Base-by-base conservation (phyloP, 495 filamentous ascomycete genomes). In the Penicillium arizonense region DNA sequence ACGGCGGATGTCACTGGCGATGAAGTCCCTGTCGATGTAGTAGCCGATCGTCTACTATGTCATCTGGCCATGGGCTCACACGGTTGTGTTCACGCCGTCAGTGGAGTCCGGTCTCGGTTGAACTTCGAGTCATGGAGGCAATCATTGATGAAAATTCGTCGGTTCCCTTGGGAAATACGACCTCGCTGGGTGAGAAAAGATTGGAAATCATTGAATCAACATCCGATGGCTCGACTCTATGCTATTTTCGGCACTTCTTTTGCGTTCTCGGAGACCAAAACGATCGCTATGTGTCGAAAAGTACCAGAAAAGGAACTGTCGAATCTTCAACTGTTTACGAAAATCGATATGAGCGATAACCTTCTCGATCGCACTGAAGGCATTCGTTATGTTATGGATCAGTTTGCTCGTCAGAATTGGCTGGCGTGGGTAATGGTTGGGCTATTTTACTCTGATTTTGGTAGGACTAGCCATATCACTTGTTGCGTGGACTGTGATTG, bases 11-110 rank as follows among this genome's bases (percentile, higher is more conserved):
- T 44, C n/a, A 53, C 43, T 2, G 13, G 40, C 10, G 59, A 65
- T 32, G 58, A 62, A 42, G 56, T 65, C 1, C 62, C 62, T 10
- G 59, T 65, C 1, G 62, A 65, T 33, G 50, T 62, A 0, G 62
- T 62, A 2, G 59, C 45, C 1, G 59, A 62, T 13, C 47, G 56
- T 16, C 40, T 57, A 1, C 44, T 62, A 0, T 40, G 28, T 2
- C 62, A 65, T 41, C 47, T 65, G 6, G 56, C 53, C n/a, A 6
- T n/a, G 3, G 51, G 53, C 4, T 57, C 48, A 0, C 23, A 2
- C 2, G 58, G 56, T 0, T 30, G 14, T 11, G 44, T 65, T 11
- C 62, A 65, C 24, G 62, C 59, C 0, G 56, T 59, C 5, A 50
- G 46, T 26, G 53, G 56, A 7, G 23, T 34, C 5, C 16, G 43